Conservation (phyloP, 352 stramenopile genomes). For the Globisporangium radiosum region DNA sequence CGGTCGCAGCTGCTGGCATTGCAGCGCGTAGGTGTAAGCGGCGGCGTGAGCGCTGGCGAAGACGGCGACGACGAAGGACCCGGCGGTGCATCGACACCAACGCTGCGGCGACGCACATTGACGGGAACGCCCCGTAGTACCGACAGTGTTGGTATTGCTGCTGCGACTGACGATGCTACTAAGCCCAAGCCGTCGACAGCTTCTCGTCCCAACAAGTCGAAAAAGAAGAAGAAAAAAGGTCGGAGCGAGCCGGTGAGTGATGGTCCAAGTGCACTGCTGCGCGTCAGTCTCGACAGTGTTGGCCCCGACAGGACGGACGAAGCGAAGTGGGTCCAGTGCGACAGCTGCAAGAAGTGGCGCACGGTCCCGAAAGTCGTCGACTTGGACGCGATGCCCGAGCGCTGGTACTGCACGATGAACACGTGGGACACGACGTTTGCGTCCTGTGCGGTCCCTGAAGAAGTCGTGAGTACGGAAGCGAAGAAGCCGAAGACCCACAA, state of each 20-base stretch:
- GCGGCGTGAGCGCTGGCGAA: constrained; percentile 34
- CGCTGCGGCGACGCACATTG: constrained; percentile 12
- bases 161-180: background rate
- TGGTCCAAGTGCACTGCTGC: too few species aligned
- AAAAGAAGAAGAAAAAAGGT: constrained; percentile 40
- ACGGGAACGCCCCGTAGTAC: constrained; percentile 7
- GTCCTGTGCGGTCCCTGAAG: constrained; percentile 87
- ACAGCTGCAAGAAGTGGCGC: constrained; percentile 94
- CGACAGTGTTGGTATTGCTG: background rate
- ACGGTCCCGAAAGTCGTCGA: constrained; percentile 88
- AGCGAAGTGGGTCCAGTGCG: constrained; percentile 94
- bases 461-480: constrained; percentile 36
- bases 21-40: background rate
- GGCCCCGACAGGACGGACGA: constrained; percentile 22
- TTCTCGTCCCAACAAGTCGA: constrained; percentile 32
- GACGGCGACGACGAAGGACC: constrained; percentile 42
- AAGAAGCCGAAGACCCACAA: constrained; percentile 15
- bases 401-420: constrained; percentile 97
- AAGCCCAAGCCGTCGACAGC: constrained; percentile 2
- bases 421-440: constrained; percentile 83
- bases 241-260: constrained; percentile 7
- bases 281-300: constrained; percentile 11
- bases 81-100: constrained; percentile 16
- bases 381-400: constrained; percentile 86
- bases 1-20: background rate